Base-by-base conservation (phyloP, 805 yeast species). In the Yamadazyma ubonensis region DNA sequence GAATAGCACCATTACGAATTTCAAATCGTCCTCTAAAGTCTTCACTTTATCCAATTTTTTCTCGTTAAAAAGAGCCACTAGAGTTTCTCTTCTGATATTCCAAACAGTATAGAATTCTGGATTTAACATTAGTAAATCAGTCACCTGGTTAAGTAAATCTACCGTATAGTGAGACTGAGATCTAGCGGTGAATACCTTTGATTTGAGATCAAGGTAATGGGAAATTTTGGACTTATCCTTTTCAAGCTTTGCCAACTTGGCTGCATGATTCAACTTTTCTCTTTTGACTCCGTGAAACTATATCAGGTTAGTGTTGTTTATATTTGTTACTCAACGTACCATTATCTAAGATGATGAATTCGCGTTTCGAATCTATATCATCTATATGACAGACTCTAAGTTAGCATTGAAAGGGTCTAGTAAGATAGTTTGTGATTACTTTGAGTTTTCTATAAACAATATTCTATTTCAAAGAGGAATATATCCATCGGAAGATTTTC, bases 21-120 rank as follows among this genome's bases (percentile, higher is more conserved):
- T 48, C 32, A 93, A 66, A 48, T 91, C 99, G 3, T 65, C 58
- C 1, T 68, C 67, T 30, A 83, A 64, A 12, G 54, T 40, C 8
- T 41, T 15, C 16, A 37, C 39, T 2, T 29, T 39, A 3, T 37
- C 33, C 12, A 45, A 28, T 19, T 37, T 33, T 6, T 31, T 29
- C 6, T 33, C 4, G 25, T 50, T 31, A 23, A 70, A 59, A 27
- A 69, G 46, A 14, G 58, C 55, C 0, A 46, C 29, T 14, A 89
- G 62, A 2, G 84, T 78, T 48, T 86, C 93, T 39, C 96, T 73
- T 41, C 98, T 74, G 55, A 73, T 85, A 56, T 93, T 93, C 98
- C 98, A 93, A 0, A 79, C 70, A 0, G 96, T 81, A 59, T 90
- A 90, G 47, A 83, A 76, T 55, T 93, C 98, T 0, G 97, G 96